Evolutionary conservation across 257 asterid genomes (phyloP).

Genomic region (Nemophila menziesii): DNA sequence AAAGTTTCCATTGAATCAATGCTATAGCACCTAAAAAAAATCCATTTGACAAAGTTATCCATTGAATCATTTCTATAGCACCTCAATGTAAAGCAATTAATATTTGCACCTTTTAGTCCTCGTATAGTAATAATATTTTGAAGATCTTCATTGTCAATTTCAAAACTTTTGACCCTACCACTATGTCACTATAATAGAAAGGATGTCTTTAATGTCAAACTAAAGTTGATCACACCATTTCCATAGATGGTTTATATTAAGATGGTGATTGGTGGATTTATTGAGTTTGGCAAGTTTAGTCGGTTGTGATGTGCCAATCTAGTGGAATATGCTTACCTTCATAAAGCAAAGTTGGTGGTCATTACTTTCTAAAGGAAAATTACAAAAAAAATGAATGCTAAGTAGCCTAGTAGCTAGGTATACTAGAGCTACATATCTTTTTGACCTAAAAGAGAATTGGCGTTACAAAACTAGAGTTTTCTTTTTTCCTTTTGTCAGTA

Average conservation of each 20-base stretch:
- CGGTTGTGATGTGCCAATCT: background rate
- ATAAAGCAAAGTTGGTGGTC: background rate
- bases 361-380: background rate
- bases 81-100: background rate
- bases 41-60: no score
- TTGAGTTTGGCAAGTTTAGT: background rate
- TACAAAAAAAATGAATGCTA: background rate
- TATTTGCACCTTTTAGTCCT: background rate
- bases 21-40: no score
- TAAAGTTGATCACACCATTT: background rate
- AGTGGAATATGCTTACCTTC: background rate
- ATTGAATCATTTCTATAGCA: no score
- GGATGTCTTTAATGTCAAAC: background rate
- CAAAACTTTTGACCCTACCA: background rate
- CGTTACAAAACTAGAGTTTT: no score
- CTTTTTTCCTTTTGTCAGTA: no score
- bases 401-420: no score
- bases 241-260: background rate
- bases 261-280: background rate
- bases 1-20: no score
- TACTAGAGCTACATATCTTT: no score
- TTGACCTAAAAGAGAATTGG: no score
- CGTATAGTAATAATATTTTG: background rate
- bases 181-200: background rate
- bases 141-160: background rate